Evolutionary conservation across 305 asterid species (phyloP).

Genomic region (Rubia occidens): DNA sequence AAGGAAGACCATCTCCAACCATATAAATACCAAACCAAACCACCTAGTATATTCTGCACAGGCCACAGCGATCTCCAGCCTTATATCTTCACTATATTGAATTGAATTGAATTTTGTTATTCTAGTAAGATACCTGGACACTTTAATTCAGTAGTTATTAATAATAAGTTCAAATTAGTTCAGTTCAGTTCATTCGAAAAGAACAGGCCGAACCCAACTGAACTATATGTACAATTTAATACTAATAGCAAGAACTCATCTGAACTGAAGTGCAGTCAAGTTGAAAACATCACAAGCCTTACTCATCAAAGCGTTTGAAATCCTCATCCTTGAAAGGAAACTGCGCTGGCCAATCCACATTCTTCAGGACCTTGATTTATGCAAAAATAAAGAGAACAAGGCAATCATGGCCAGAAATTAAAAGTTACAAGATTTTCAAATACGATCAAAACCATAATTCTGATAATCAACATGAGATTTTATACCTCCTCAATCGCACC

Average conservation of each 20-base stretch:
- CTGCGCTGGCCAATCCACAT: conserved; percentile 85
- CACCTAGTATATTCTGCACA: neutral
- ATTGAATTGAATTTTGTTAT: neutral
- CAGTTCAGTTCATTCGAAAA: no score
- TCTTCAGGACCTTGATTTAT: conserved; percentile 55
- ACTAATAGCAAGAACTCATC: no score
- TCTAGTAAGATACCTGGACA: neutral
- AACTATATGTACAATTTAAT: neutral
- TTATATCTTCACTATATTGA: neutral
- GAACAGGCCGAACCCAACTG: neutral
- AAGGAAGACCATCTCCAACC: neutral
- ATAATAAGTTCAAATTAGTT: no score
- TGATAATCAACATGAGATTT: neutral
- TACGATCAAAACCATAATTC: neutral
- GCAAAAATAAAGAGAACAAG: neutral
- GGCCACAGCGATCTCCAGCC: neutral
- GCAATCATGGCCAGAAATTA: neutral
- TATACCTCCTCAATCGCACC: conserved; percentile 58
- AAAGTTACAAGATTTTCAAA: neutral
- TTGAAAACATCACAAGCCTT: conserved; percentile 2
- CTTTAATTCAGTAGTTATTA: neutral
- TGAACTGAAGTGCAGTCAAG: neutral
- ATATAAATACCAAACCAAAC: neutral
- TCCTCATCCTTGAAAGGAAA: conserved; percentile 95
- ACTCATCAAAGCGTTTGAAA: conserved; percentile 93